Percentiles rank a stretch among this genome's conserved stretches.
phyloP scores from a whole-genome alignment of 345 rosid genomes.

The Syzygium oleosum region DNA sequence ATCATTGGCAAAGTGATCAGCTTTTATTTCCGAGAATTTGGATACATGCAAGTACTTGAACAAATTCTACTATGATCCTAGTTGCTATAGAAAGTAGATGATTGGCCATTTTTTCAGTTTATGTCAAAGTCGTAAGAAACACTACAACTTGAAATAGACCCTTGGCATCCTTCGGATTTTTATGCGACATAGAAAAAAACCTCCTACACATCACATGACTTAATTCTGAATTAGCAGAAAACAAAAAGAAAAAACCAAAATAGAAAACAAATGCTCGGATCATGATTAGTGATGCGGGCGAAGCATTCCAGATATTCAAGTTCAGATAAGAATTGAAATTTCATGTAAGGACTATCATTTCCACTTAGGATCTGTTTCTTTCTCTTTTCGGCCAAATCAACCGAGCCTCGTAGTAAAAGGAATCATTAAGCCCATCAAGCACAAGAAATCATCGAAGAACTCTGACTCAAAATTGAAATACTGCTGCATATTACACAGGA shows the following conservation, averaged over 20 bases:
- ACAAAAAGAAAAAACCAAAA: not conserved
- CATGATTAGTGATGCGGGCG: not conserved
- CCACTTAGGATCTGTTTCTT: not conserved
- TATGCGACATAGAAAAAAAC: not conserved
- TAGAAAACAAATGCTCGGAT: not conserved
- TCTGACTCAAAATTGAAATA: not conserved
- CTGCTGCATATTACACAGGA: not conserved
- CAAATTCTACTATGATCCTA: not conserved
- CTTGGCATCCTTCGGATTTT: not conserved
- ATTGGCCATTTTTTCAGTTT: not conserved
- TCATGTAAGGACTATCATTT: not conserved
- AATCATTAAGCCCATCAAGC: not conserved
- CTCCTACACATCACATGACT: not conserved
- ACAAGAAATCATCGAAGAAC: not conserved
- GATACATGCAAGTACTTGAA: not conserved
- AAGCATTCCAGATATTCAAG: not conserved
- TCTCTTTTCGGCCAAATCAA: not conserved
- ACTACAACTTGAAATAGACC: not conserved
- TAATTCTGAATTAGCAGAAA: not conserved
- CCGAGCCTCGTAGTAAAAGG: not conserved
- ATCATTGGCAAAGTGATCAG: not conserved
- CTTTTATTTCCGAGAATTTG: not conserved
- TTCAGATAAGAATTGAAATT: not conserved
- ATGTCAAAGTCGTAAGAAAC: not conserved
- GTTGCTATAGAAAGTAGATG: not conserved